phyloP scores from a whole-genome alignment of 441 rosid species.

The Viola pubescens region DNA sequence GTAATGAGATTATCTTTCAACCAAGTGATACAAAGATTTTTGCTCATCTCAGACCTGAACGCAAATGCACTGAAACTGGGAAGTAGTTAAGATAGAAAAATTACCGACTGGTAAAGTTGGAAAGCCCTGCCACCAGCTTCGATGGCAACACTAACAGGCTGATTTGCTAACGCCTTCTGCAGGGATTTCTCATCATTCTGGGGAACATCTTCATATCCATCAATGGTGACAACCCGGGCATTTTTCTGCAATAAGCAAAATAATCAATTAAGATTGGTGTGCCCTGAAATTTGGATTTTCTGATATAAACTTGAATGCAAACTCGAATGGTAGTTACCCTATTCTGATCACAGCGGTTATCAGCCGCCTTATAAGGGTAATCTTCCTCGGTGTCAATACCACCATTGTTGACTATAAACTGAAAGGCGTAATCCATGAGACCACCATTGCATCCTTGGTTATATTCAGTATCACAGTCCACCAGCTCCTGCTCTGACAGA shows the following conservation, averaged over 20 bases:
- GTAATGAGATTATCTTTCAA: no score
- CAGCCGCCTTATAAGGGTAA: constrained; percentile 66
- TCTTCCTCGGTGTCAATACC: constrained; percentile 77
- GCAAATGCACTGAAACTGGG: not conserved
- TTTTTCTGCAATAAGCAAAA: constrained; percentile 44
- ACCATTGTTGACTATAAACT: constrained; percentile 73
- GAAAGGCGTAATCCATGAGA: constrained; percentile 82
- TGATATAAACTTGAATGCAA: not conserved
- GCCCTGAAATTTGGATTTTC: not conserved
- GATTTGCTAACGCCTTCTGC: constrained; percentile 66
- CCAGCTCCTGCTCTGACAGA: constrained; percentile 85
- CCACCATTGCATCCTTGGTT: constrained; percentile 91
- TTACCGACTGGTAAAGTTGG: constrained; percentile 67
- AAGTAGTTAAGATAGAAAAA: not conserved
- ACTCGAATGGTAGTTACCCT: constrained; percentile 31
- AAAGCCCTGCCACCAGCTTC: constrained; percentile 83
- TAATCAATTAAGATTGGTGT: constrained; percentile 1
- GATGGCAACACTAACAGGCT: constrained; percentile 79
- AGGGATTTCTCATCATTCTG: constrained; percentile 49
- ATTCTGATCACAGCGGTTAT: constrained; percentile 48
- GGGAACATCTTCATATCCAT: constrained; percentile 75
- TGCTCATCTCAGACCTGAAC: not conserved
- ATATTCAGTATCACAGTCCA: constrained; percentile 67
- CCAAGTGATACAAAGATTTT: not conserved
- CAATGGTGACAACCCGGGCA: constrained; percentile 69